Evolutionary conservation across 805 yeast genomes (phyloP).

Genomic region (Cyberlindnera sargentensis): DNA sequence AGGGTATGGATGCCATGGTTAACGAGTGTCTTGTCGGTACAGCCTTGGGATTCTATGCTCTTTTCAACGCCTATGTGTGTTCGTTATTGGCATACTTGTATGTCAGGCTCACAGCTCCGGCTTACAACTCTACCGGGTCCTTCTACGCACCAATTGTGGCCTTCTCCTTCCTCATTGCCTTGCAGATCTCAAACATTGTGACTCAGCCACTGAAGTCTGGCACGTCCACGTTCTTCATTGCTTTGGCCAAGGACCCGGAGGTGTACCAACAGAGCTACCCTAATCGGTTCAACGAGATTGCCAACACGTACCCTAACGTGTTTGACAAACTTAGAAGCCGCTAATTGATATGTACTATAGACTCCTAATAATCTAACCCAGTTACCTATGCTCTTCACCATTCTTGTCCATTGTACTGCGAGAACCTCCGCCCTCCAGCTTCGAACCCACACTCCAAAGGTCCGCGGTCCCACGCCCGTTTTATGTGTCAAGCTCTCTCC

Average conservation of each 20-base stretch:
- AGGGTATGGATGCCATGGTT: conserved; percentile 79
- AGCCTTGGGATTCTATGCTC: conserved; percentile 68
- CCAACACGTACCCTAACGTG: conserved; percentile 63
- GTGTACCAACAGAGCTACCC: conserved; percentile 71
- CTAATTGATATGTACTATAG: neutral
- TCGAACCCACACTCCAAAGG: too few relatives aligned
- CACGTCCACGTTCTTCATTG: conserved; percentile 75
- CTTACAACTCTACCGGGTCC: conserved; percentile 49
- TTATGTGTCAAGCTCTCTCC: too few relatives aligned
- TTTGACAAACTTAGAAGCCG: conserved; percentile 39
- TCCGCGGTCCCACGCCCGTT: too few relatives aligned
- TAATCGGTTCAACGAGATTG: conserved; percentile 54
- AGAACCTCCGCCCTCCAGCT: too few relatives aligned
- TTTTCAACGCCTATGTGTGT: conserved; percentile 64
- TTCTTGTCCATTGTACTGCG: too few relatives aligned
- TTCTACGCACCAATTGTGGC: conserved; percentile 71
- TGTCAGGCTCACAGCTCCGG: conserved; percentile 60
- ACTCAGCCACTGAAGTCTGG: conserved; percentile 77
- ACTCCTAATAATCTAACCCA: too few relatives aligned
- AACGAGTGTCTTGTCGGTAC: conserved; percentile 79
- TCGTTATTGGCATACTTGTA: conserved; percentile 59
- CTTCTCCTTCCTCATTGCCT: conserved; percentile 62
- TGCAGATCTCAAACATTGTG: conserved; percentile 68
- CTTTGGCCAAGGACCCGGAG: conserved; percentile 80
- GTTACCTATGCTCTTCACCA: too few relatives aligned